Evolutionary conservation across 2,329 filamentous ascomycete species (phyloP).

Genomic region (Colletotrichum spaethianum): DNA sequence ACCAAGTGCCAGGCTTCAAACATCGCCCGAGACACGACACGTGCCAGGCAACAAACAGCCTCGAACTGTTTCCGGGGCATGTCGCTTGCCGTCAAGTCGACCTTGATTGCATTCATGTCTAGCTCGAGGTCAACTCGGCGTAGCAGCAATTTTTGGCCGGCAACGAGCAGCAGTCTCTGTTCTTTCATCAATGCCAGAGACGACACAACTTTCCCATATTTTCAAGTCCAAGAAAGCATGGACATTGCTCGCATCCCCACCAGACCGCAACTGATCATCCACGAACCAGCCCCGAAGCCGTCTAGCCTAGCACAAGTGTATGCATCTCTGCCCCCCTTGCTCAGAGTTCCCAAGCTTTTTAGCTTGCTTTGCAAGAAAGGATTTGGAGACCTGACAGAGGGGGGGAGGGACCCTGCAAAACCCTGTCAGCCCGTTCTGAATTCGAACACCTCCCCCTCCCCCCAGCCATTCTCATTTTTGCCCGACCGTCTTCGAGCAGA

Average conservation of each 20-base stretch:
- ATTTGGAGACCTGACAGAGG: not conserved
- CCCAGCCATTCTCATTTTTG: slow-evolving; percentile 28
- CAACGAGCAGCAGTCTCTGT: not conserved
- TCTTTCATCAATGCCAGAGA: not conserved
- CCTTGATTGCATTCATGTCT: not conserved
- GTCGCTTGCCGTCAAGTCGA: not conserved
- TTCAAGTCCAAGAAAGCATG: not conserved
- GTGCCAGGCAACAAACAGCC: not conserved
- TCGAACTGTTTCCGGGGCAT: not conserved
- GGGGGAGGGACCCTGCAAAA: slow-evolving; percentile 8
- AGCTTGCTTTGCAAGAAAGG: not conserved
- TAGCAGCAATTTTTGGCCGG: too few relatives aligned
- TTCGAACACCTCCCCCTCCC: not conserved
- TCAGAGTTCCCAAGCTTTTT: not conserved
- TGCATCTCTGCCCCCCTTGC: not conserved
- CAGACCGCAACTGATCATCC: slow-evolving; percentile 39
- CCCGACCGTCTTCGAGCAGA: not conserved
- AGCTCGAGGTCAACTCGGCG: too few relatives aligned
- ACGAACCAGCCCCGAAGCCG: slow-evolving; percentile 10
- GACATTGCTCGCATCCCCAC: not conserved
- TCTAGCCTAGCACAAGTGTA: slow-evolving; percentile 9
- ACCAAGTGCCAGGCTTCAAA: not conserved
- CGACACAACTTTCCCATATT: not conserved
- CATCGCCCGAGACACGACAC: not conserved
- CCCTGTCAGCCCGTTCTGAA: slow-evolving; percentile 10